Evolutionary conservation across 495 filamentous ascomycete species (phyloP), one percentile per base, ranked within the genome.

Genomic region (Trichoderma asperelloides): DNA sequence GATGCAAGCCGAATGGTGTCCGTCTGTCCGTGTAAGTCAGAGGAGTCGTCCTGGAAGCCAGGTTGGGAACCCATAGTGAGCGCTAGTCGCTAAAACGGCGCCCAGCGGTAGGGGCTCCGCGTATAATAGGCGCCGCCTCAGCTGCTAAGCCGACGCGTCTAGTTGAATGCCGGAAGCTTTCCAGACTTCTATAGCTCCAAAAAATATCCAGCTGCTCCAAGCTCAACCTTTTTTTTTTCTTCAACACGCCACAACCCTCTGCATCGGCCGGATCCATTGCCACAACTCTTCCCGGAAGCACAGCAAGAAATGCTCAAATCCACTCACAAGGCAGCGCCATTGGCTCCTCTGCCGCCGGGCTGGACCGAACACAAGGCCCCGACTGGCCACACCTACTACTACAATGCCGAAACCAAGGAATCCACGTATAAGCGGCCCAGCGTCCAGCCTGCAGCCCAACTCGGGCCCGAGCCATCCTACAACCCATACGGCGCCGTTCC

Each of bases 321-420:
- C 0, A 89, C 88, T 8, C 82, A 88, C 74, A 84, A 82, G 66
- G 81, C 83, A 13, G 69, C 68, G n/a, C 71, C 69, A n/a, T 69
- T 78, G 40, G 80, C 82, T 63, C 87, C 90, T 21, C 79, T 97
- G 3, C 87, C 88, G 9, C 82, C 87, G 27, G 94, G 91, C 27
- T 98, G 93, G 93, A 91, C 91, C 30, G 91, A 96, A 76, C 93
- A 97, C 77, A 92, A 89, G 80, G 91, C 94, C 67, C 93, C 93
- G 18, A 88, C 90, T 67, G 93, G 93, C 7, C 92, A 96, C 73
- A 81, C 84, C 16, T 97, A 96, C 77, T 97, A 93, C 74, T 95
- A 96, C 78, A 90, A 96, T 78, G 79, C 87, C n/a, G 77, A 82
- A 39, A 97, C 92, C 0, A 93, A 96, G 72, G 80, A 90, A 73